A percentile compares a stretch with the other conserved stretches of the same genome.
Evolutionary conservation across 257 asterid species (phyloP).

Genomic region (Oldenlandia corymbosa): DNA sequence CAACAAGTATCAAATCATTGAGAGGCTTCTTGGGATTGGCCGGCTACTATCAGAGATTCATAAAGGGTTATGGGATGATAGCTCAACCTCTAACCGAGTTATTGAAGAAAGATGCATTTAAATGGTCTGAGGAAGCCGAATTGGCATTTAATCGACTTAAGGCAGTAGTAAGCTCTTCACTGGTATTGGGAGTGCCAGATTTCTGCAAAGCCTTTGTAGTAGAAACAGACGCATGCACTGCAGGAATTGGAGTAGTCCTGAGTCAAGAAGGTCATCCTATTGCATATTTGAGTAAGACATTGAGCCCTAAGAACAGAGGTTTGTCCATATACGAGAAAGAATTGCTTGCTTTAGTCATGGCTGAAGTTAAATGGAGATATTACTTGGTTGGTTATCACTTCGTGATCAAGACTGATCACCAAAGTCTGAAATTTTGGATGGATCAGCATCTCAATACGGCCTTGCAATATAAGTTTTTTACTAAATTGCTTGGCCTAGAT

Average conservation of each 20-base stretch:
- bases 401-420: not conserved
- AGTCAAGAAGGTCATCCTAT: not conserved
- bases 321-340: too few relatives aligned
- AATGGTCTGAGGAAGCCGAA: accelerated
- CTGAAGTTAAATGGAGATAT: not conserved
- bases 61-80: not conserved
- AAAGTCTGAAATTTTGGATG: not conserved
- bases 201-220: not conserved
- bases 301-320: too few relatives aligned
- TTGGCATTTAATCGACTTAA: not conserved
- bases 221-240: not conserved
- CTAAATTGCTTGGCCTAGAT: not conserved
- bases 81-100: not conserved
- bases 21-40: not conserved
- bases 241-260: not conserved
- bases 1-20: accelerated
- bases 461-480: not conserved
- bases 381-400: not conserved
- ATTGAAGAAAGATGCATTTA: not conserved
- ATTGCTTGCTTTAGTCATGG: too few relatives aligned
- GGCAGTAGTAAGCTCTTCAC: accelerated
- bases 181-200: not conserved
- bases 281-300: too few relatives aligned
- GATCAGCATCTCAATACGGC: not conserved
- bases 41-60: not conserved